phyloP scores from a whole-genome alignment of 352 stramenopile species.

The Halophytophthora polymorphica region DNA sequence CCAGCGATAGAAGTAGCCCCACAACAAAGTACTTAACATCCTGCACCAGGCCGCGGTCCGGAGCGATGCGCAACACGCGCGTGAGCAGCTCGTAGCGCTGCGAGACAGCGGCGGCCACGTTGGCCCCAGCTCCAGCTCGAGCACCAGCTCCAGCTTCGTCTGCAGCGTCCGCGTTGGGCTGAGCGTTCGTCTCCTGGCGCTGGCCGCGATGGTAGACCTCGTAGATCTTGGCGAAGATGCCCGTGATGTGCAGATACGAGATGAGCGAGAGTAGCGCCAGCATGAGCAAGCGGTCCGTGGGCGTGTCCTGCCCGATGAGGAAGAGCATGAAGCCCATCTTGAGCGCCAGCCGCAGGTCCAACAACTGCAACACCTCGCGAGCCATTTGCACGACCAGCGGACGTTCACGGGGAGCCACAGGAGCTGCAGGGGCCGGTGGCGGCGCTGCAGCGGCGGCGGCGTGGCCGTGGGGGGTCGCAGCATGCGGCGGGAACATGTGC shows the following conservation, averaged over 20 bases:
- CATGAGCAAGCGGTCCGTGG: slow-evolving; percentile 68
- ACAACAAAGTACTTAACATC: slow-evolving; percentile 80
- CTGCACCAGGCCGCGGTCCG: slow-evolving; percentile 64
- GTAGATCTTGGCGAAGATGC: slow-evolving; percentile 81
- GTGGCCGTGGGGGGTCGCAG: slow-evolving; percentile 4
- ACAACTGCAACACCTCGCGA: slow-evolving; percentile 53
- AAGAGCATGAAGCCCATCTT: slow-evolving; percentile 90
- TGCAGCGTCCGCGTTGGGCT: slow-evolving; percentile 10
- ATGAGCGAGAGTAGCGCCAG: slow-evolving; percentile 70
- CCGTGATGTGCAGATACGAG: slow-evolving; percentile 81
- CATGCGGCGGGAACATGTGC: slow-evolving; percentile 23
- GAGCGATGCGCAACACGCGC: slow-evolving; percentile 65
- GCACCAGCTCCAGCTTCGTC: slow-evolving; percentile 11
- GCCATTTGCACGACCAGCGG: slow-evolving; percentile 43
- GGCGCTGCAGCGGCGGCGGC: slow-evolving; percentile 3
- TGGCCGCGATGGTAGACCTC: slow-evolving; percentile 55
- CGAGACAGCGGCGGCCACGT: slow-evolving; percentile 13
- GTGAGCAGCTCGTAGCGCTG: slow-evolving; percentile 30
- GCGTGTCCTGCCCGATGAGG: slow-evolving; percentile 84
- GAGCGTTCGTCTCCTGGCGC: slow-evolving; percentile 17
- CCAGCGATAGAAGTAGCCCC: slow-evolving; percentile 70
- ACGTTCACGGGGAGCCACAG: slow-evolving; percentile 11
- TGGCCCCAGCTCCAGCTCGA: slow-evolving; percentile 15
- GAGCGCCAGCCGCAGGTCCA: slow-evolving; percentile 73
- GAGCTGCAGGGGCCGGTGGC: slow-evolving; percentile 10